Evolutionary conservation across 257 asterid species (phyloP), one percentile per base, ranked within the genome.

Genomic region (Penstemon davidsonii): DNA sequence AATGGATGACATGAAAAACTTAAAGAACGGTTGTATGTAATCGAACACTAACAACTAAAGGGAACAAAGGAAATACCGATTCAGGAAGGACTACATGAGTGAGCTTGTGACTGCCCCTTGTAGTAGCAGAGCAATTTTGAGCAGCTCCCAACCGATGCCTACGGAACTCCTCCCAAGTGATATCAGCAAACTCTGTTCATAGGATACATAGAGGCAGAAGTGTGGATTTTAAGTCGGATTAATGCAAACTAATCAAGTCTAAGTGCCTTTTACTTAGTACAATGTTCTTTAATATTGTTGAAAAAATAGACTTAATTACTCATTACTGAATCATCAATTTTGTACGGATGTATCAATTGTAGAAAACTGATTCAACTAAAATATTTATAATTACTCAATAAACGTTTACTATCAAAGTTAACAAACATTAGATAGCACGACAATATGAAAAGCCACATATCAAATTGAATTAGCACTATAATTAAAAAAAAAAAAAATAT

Each of bases 121-220:
- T 68, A 55, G 99, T 94, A 55, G 99, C 99, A 44, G 97, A 94
- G 78, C 99, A 94, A 81, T 94, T 91, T 73, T 94, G 97, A 76
- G 99, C 86, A 58, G 96, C 99, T 70, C 99, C 99, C 74, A 94
- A 62, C 68, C 67, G 80, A 46, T 88, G 87, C 65, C 59, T 81
- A 6, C 76, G 86, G 86, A 94, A 94, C 82, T 94, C 99, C 1
- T 88, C 93, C 99, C 99, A 94, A 12, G 96, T 88, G 94, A 91
- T 33, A 73, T 94, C 99, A 72, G 96, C 55, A 77, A 88, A 94
- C 81, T 76, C 97, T 93, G 87, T 75, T 67, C 75, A 68, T 58
- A n/a, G 1, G 33, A 25, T 25, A 25, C 33, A 25, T 25, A 25
- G 33, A 25, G 2, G 33, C 33, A 25, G 33, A 25, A 25, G 33